A percentile compares a stretch with the other conserved stretches of the same genome.
phyloP scores from a whole-genome alignment of 306 rosid species.

The Inga leiocalycina region DNA sequence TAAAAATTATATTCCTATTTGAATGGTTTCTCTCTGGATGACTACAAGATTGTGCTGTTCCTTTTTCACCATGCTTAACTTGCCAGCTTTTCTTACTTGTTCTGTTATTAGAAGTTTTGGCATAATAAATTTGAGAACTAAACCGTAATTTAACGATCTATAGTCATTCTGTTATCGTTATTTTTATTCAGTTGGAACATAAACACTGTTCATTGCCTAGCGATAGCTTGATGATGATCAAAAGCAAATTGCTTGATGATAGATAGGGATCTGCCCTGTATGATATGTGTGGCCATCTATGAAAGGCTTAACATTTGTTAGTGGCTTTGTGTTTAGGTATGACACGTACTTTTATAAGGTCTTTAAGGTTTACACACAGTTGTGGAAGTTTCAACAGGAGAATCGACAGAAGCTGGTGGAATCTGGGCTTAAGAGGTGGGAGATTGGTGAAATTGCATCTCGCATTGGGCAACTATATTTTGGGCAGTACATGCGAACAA shows the following conservation, averaged over 20 bases:
- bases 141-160: too few relatives aligned
- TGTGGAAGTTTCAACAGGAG: slow-evolving; percentile 96
- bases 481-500: slow-evolving; percentile 91
- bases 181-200: not conserved
- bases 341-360: slow-evolving; percentile 88
- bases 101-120: not conserved
- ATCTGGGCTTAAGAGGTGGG: slow-evolving; percentile 81
- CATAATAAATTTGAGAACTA: not conserved
- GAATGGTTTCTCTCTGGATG: not conserved
- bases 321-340: slow-evolving; percentile 52
- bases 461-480: slow-evolving; percentile 90
- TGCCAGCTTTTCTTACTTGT: not conserved
- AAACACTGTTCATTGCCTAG: not conserved
- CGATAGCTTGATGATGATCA: slow-evolving; percentile 1
- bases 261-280: not conserved
- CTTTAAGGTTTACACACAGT: slow-evolving; percentile 87
- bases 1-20: not conserved
- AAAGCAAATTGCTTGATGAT: not conserved
- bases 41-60: not conserved
- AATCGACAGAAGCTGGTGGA: slow-evolving; percentile 90
- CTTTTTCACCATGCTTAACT: not conserved
- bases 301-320: not conserved
- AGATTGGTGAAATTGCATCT: slow-evolving; percentile 94
- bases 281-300: slow-evolving; percentile 9
- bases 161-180: not conserved